Evolutionary conservation across 2,329 filamentous ascomycete species (phyloP).

Genomic region (Aureobasidium musti): DNA sequence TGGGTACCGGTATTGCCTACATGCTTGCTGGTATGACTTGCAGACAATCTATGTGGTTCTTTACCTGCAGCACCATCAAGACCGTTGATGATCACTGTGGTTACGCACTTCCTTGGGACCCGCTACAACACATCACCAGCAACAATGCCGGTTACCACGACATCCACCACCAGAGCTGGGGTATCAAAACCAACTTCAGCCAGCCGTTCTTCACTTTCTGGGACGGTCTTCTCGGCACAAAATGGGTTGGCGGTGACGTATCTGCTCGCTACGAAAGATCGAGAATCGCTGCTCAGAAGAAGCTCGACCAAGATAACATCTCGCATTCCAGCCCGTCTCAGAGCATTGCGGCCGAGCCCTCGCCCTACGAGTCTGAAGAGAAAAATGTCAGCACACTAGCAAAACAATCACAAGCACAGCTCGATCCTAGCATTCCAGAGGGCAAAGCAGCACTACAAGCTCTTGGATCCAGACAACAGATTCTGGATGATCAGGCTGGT

Average conservation of each 20-base stretch:
- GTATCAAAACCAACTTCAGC: conserved; percentile 93
- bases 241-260: conserved; percentile 72
- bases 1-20: conserved; percentile 82
- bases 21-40: conserved; percentile 79
- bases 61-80: conserved; percentile 86
- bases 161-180: conserved; percentile 98
- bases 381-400: conserved; percentile 34
- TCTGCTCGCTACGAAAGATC: conserved; percentile 60
- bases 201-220: conserved; percentile 51
- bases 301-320: conserved; percentile 48
- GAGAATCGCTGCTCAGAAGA: conserved; percentile 58
- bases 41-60: conserved; percentile 86
- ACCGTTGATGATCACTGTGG: conserved; percentile 98
- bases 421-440: conserved; percentile 37
- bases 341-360: conserved; percentile 18
- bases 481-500: conserved; percentile 43
- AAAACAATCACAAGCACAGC: conserved; percentile 31
- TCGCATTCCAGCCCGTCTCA: conserved; percentile 31
- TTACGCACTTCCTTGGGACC: conserved; percentile 94
- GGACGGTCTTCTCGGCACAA: conserved; percentile 80
- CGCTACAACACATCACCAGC: conserved; percentile 83
- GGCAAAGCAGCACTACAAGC: conserved; percentile 47
- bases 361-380: conserved; percentile 37
- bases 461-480: conserved; percentile 44
- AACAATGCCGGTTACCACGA: conserved; percentile 98